These are phyloP conservation scores for Aspergillus tubingensis DNA, from an alignment of 2,329 filamentous ascomycete species.

Conservation along the genomic window DNA sequence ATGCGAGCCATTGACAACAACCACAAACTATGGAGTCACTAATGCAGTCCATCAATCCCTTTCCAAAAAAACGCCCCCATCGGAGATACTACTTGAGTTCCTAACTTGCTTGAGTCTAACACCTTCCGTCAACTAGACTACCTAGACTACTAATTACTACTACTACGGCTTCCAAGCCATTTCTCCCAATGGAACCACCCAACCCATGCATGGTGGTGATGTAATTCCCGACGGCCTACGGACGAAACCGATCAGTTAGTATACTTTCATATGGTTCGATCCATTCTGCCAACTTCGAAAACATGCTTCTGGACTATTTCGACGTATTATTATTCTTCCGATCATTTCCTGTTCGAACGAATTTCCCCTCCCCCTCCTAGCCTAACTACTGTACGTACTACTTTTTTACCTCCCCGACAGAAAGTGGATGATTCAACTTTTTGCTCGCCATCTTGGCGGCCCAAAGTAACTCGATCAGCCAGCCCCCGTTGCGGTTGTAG, in stretches of 20 bases:
- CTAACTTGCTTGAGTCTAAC: not conserved
- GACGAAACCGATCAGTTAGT: constrained; percentile 1
- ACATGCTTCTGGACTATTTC: not conserved
- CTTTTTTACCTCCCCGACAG: not conserved
- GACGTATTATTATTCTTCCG: not conserved
- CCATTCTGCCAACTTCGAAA: not conserved
- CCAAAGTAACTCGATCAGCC: not conserved
- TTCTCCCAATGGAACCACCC: not conserved
- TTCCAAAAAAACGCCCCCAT: not conserved
- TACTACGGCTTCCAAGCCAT: not conserved
- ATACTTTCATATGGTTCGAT: constrained; percentile 1
- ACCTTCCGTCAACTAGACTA: too few species aligned
- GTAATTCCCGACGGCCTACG: not conserved
- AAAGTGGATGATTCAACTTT: not conserved
- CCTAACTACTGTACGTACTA: not conserved
- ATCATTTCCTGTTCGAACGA: not conserved
- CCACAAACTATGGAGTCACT: not conserved
- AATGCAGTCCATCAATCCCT: not conserved
- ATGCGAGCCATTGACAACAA: not conserved
- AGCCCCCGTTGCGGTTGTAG: not conserved
- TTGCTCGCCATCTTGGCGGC: not conserved
- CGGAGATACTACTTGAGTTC: not conserved
- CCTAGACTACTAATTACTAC: not conserved
- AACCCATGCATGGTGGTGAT: not conserved
- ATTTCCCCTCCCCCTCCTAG: not conserved